Base-by-base conservation (phyloP, 2,329 filamentous ascomycete species). In the Pochonia chlamydosporia region DNA sequence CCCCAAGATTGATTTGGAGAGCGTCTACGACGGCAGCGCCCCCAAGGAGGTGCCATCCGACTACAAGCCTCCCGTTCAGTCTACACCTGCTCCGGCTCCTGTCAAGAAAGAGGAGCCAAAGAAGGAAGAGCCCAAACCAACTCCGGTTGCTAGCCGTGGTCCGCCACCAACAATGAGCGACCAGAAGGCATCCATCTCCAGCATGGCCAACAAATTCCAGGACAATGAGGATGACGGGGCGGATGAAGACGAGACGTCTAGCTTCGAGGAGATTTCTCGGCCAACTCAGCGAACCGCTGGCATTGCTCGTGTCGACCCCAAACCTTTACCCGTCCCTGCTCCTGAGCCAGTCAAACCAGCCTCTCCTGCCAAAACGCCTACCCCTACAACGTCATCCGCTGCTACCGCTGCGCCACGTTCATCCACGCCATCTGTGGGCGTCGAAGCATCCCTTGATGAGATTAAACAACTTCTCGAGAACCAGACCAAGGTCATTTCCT, bases 1-100 rank as follows among this genome's bases (percentile, higher is more conserved):
- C 7, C 77, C 90, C 50, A 97, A 96, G 77, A 91, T 99, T 62
- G 92, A 93, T 55, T 81, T 99, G 58, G 91, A 95, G 67, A 91
- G 87, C 59, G 68, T 97, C 41, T 97, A 95, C 66, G 89, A 96
- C 35, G 91, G 91, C 46, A 80, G 80, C 52, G 86, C 84, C 5
- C 83, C 89, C 4, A 82, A 87, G 57, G 89, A 96, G 69, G 78
- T 96, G 16, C 63, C 85, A 5, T 72, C 82, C 6, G 82, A 87
- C 57, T 83, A 82, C 64, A 86, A 84, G 64, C 73, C 84, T 11
- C 65, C 71, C 18, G 64, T 71, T 45, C 63, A 70, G 50, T 66
- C 75, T 1, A 59, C 73, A 16, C 24, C 45, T 41, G 60, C 73
- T 21, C 66, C 76, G 21, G 59, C 68, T 28, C 63, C 72, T 42